phyloP scores from a whole-genome alignment of 2,329 filamentous ascomycete species.

The Pleoardoris graminearum region DNA sequence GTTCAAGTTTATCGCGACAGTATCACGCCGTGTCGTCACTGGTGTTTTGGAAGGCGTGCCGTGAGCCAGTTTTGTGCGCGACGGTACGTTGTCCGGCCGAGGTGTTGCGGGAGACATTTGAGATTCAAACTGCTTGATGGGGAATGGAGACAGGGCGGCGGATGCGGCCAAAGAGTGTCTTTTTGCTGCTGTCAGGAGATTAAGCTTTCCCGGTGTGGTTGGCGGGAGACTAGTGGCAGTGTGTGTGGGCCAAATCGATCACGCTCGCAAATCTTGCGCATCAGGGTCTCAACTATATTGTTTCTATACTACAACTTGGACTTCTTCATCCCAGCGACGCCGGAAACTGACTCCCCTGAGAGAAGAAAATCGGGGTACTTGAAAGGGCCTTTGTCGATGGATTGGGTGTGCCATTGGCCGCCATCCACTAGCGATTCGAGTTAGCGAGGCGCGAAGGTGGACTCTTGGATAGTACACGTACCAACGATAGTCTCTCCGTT shows the following conservation, averaged over 20 bases:
- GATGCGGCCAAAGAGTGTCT: no score
- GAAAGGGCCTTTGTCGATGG: slow-evolving; percentile 46
- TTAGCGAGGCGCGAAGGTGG: slow-evolving; percentile 18
- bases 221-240: not conserved
- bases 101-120: not conserved
- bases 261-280: not conserved
- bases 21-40: slow-evolving; percentile 6
- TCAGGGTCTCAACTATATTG: not conserved
- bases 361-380: slow-evolving; percentile 64
- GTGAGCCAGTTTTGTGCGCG: not conserved
- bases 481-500: slow-evolving; percentile 82
- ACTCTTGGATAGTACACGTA: slow-evolving; percentile 45
- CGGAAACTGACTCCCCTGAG: slow-evolving; percentile 56
- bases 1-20: not conserved
- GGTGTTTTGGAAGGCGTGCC: slow-evolving; percentile 7
- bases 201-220: not conserved
- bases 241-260: not conserved
- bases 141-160: no score
- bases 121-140: not conserved
- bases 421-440: slow-evolving; percentile 51
- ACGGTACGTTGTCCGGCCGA: not conserved
- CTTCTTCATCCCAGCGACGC: slow-evolving; percentile 62
- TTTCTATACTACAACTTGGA: slow-evolving; percentile 53
- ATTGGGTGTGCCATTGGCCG: slow-evolving; percentile 53
- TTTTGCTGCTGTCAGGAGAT: not conserved